Conservation (phyloP, 352 stramenopile species). For the Pythium rishiriense region DNA sequence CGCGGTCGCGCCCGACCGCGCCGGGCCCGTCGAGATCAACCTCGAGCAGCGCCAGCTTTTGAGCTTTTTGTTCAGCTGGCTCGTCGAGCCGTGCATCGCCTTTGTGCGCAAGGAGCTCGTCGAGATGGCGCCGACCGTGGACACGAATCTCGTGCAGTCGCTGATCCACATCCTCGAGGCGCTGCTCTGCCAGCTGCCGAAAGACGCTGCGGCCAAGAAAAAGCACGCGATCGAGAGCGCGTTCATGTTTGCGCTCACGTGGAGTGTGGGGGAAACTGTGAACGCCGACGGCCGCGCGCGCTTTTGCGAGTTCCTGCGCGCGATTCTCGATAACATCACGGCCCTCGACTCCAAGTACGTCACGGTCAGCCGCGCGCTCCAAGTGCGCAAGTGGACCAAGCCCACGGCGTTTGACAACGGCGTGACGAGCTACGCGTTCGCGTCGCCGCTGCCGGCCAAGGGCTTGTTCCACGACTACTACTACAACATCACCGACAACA, state of each 20-base stretch:
- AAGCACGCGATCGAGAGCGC: slow-evolving; percentile 65
- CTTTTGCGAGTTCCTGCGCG: slow-evolving; percentile 85
- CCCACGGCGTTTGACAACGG: slow-evolving; percentile 47
- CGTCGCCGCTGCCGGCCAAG: slow-evolving; percentile 61
- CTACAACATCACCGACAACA: slow-evolving; percentile 80
- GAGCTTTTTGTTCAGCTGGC: slow-evolving; percentile 81
- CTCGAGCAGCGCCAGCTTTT: slow-evolving; percentile 70
- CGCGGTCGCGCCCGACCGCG: slow-evolving; percentile 15
- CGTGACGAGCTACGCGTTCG: slow-evolving; percentile 46
- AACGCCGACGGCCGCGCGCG: slow-evolving; percentile 61
- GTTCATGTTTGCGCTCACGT: slow-evolving; percentile 93
- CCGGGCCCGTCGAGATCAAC: slow-evolving; percentile 73
- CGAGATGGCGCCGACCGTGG: slow-evolving; percentile 87
- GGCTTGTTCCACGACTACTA: slow-evolving; percentile 86
- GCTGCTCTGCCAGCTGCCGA: slow-evolving; percentile 69
- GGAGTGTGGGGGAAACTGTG: slow-evolving; percentile 85
- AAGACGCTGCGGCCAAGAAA: slow-evolving; percentile 73
- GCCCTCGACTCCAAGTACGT: slow-evolving; percentile 72
- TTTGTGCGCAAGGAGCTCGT: slow-evolving; percentile 89
- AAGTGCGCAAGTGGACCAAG: slow-evolving; percentile 83
- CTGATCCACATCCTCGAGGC: slow-evolving; percentile 86
- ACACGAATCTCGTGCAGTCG: slow-evolving; percentile 89
- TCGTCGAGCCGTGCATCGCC: slow-evolving; percentile 87
- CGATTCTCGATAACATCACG: slow-evolving; percentile 74
- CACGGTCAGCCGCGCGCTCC: slow-evolving; percentile 72